Conservation (phyloP, 2,329 filamentous ascomycete species). For the Chaetomium globosum region DNA sequence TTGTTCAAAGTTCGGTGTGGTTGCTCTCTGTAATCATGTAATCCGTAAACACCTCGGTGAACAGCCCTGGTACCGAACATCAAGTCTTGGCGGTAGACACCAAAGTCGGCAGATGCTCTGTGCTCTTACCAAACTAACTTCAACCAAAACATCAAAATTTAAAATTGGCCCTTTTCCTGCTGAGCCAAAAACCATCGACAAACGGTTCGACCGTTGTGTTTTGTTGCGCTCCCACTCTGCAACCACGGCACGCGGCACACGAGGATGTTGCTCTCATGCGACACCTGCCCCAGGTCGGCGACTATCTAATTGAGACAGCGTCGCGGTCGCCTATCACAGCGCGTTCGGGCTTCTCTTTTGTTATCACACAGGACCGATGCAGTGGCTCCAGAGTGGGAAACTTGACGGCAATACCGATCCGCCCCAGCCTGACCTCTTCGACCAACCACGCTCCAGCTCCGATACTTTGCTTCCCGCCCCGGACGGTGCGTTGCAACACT, state of each 20-base stretch:
- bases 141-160: neutral
- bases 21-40: neutral
- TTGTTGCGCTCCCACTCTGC: neutral
- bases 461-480: conserved; percentile 10
- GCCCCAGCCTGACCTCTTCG: conserved; percentile 9
- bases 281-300: neutral
- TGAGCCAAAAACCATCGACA: neutral
- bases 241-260: conserved; percentile 3
- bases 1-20: neutral
- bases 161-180: conserved; percentile 2
- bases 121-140: neutral
- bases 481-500: neutral
- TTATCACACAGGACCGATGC: conserved; percentile 10
- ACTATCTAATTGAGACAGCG: conserved; percentile 11
- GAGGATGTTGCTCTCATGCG: neutral
- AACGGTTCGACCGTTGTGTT: conserved; percentile 4
- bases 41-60: conserved; percentile 11
- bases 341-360: neutral
- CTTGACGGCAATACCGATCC: conserved; percentile 27
- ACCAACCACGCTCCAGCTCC: conserved; percentile 12
- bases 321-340: conserved; percentile 6
- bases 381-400: neutral
- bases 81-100: neutral
- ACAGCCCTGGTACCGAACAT: neutral
- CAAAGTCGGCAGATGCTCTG: neutral